Base-by-base conservation (phyloP, 805 yeast genomes). In the Kodamaea kaohsiungensis region DNA sequence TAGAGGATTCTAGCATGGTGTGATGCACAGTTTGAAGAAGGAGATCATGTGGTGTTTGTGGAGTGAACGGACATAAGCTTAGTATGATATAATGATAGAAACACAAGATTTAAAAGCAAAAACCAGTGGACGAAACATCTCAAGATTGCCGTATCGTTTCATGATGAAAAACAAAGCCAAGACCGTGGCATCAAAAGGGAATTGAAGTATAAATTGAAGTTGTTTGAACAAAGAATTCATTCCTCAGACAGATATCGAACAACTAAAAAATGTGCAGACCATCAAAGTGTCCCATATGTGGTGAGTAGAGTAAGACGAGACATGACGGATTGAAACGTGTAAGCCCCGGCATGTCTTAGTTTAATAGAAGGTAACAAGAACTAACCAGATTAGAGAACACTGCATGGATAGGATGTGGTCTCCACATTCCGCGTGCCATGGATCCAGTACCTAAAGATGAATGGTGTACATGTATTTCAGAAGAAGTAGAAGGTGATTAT, bases 351-450 rank as follows among this genome's bases (percentile, higher is more conserved):
- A 8, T 5, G 35, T 12, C 3, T 9, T 30, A 30, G 10, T 9
- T 30, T 30, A 30, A 30, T 30, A 30, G 35, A 30, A 30, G 35
- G 13, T 9, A 8, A 30, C 35, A 30, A 30, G 30, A 17, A 46
- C 54, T 51, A 40, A 51, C 47, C 19, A 7, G 16, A 30, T 30
- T 46, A 53, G 61, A 55, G 40, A 50, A 53, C 13, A 52, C 62
- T 1, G 56, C 80, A 16, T 78, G 81, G 81, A 60, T 61, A 27
- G 82, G 82, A 13, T 78, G 82, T 64, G 82, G 82, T 2, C 47
- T 61, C 37, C 82, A 78, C 56, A 67, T 77, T 40, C 72, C 79
- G 9, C 18, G 58, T 1, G 79, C 79, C 10, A 75, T 78, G 80
- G 55, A 60, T n/a, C 55, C 57, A 5, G 59, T 62, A 15, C 71